Evolutionary conservation across 2,329 filamentous ascomycete species (phyloP).

Genomic region (Exophiala bonariae): DNA sequence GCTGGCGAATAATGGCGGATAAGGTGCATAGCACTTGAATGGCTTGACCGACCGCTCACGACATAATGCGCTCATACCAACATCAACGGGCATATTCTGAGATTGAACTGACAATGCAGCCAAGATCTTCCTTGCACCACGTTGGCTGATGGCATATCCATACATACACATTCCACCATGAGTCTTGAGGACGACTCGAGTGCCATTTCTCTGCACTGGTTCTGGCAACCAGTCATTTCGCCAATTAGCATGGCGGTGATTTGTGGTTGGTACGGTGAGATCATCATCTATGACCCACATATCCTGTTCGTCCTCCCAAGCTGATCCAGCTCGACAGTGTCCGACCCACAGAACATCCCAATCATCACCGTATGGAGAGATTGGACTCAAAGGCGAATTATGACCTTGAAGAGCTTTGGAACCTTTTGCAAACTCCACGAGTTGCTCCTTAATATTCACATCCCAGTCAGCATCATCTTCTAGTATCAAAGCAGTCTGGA

Average conservation of each 20-base stretch:
- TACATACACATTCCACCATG: conserved; percentile 37
- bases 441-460: conserved; percentile 48
- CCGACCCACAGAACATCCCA: conserved; percentile 56
- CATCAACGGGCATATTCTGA: conserved; percentile 38
- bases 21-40: conserved; percentile 4
- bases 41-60: conserved; percentile 30
- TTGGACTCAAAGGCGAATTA: conserved; percentile 18
- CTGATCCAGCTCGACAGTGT: conserved; percentile 39
- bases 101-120: conserved; percentile 32
- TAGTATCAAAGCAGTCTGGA: conserved; percentile 51
- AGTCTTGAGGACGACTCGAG: conserved; percentile 38
- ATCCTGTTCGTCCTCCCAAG: conserved; percentile 26
- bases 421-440: conserved; percentile 37
- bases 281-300: conserved; percentile 32
- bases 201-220: conserved; percentile 12
- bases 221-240: too few relatives aligned
- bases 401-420: conserved; percentile 29
- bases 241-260: not conserved
- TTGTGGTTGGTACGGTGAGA: conserved; percentile 27
- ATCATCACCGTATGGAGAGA: conserved; percentile 50
- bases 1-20: conserved; percentile 1
- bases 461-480: conserved; percentile 62
- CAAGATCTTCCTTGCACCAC: conserved; percentile 40
- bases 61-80: conserved; percentile 49
- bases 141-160: conserved; percentile 40